Evolutionary conservation across 331 rosid species (phyloP).

Genomic region (Acacia concinna): DNA sequence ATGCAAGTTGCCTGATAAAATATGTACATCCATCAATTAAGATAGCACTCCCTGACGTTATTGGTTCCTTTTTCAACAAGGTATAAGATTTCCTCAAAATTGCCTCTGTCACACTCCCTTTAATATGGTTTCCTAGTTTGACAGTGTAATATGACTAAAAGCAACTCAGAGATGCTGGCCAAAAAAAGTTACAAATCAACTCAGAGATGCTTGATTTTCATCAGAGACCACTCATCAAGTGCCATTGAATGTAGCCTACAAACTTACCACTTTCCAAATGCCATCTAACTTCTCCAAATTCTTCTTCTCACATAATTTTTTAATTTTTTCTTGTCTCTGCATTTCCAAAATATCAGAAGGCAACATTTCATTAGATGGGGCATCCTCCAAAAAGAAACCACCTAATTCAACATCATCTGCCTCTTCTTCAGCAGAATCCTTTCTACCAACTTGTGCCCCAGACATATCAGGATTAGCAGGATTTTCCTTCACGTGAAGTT

Average conservation of each 20-base stretch:
- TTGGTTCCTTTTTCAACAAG: constrained; percentile 16
- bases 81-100: not conserved
- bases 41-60: not conserved
- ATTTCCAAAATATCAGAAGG: constrained; percentile 55
- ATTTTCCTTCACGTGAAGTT: constrained; percentile 36
- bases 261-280: constrained; percentile 87
- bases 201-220: constrained; percentile 14
- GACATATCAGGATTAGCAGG: constrained; percentile 37
- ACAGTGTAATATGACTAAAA: not conserved
- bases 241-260: constrained; percentile 13
- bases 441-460: constrained; percentile 42
- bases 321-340: constrained; percentile 65
- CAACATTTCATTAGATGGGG: constrained; percentile 43
- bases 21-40: constrained; percentile 3
- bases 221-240: constrained; percentile 10
- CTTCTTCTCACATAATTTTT: constrained; percentile 60
- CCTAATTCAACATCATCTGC: constrained; percentile 76
- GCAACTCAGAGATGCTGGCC: constrained; percentile 12
- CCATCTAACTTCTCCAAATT: constrained; percentile 85
- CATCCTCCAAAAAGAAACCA: constrained; percentile 74
- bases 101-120: constrained; percentile 11
- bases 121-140: not conserved
- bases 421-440: constrained; percentile 51
- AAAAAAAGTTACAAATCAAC: not conserved
- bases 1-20: not conserved